Conservation (phyloP, 306 rosid species). For the Cucumis melo region DNA sequence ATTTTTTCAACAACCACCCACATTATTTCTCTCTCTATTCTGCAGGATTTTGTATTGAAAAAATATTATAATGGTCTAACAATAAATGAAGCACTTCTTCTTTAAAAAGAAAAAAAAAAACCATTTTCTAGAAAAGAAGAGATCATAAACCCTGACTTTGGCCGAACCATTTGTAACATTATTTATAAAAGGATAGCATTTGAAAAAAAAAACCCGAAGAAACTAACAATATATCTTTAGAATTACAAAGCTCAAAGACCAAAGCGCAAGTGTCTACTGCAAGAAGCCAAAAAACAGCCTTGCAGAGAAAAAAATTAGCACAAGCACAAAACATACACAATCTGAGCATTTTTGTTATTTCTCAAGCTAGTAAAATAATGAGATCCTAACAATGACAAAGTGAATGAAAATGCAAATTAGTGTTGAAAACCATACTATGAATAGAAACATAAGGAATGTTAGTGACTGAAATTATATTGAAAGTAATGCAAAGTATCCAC, state of each 20-base stretch:
- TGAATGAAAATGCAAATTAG: not conserved
- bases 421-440: not conserved
- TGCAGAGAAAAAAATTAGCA: not conserved
- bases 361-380: not conserved
- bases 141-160: not conserved
- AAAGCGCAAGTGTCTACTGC: not conserved
- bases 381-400: not conserved
- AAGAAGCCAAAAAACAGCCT: not conserved
- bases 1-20: no score
- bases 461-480: not conserved
- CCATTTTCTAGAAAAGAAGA: not conserved
- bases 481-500: not conserved
- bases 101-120: not conserved
- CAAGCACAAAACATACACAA: not conserved
- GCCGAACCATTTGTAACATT: not conserved
- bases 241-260: not conserved
- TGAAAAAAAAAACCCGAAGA: no score
- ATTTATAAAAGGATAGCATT: not conserved
- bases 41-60: constrained; percentile 8
- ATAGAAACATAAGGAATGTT: not conserved
- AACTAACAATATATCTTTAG: not conserved
- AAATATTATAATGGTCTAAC: not conserved
- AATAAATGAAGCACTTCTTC: not conserved
- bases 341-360: not conserved
- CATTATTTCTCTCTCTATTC: no score